phyloP scores from a whole-genome alignment of 2,329 filamentous ascomycete genomes.

The Samsoniella hepiali region DNA sequence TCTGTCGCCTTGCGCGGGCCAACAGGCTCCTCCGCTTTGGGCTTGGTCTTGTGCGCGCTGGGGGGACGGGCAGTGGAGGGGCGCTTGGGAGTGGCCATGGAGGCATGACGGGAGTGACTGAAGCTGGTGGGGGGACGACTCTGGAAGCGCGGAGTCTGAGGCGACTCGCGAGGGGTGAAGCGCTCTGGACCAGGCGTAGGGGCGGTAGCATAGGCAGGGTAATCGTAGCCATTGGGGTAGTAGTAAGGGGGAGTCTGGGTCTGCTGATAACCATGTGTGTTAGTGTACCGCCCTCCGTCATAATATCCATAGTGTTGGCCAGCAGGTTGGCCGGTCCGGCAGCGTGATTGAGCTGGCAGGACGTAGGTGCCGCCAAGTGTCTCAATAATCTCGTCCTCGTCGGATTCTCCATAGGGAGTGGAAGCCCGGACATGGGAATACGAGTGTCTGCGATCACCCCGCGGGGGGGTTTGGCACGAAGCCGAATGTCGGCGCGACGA shows the following conservation, averaged over 20 bases:
- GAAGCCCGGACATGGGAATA: conserved; percentile 58
- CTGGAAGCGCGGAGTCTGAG: conserved; percentile 35
- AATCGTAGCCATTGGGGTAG: conserved; percentile 35
- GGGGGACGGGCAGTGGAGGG: conserved; percentile 51
- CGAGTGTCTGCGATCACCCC: conserved; percentile 55
- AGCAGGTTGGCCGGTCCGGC: conserved; percentile 31
- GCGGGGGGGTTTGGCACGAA: conserved; percentile 33
- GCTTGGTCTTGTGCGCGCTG: conserved; percentile 34
- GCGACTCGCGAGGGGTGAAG: conserved; percentile 37
- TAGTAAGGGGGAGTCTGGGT: conserved; percentile 26
- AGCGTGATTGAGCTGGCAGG: conserved; percentile 48
- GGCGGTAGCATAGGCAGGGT: conserved; percentile 31
- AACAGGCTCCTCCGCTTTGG: conserved; percentile 35
- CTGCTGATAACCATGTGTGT: conserved; percentile 57
- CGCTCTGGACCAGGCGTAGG: conserved; percentile 13
- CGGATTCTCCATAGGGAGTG: conserved; percentile 58
- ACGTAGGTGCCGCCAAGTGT: conserved; percentile 51
- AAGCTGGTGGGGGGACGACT: conserved; percentile 41
- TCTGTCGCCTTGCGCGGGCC: conserved; percentile 52
- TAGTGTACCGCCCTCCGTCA: conserved; percentile 56
- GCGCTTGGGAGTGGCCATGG: conserved; percentile 49
- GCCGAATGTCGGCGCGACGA: conserved; percentile 40
- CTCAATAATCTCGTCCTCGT: conserved; percentile 61
- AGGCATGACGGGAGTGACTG: conserved; percentile 45
- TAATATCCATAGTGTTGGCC: conserved; percentile 40